A percentile compares a stretch with the other conserved stretches of the same genome.
phyloP scores from a whole-genome alignment of 2,329 filamentous ascomycete genomes.

The Didymella pomorum region DNA sequence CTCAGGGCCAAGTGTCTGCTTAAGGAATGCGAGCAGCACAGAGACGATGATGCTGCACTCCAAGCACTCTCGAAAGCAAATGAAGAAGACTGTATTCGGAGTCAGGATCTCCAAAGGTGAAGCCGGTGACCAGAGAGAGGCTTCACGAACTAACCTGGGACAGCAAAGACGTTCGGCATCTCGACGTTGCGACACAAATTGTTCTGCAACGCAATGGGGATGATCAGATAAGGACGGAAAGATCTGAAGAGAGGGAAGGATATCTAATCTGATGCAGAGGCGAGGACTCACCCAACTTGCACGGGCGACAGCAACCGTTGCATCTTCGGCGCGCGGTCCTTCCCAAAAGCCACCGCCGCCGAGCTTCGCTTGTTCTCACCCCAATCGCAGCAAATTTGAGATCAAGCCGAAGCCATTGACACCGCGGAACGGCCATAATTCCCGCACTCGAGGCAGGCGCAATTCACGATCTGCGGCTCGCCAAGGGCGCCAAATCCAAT shows the following conservation, averaged over 20 bases:
- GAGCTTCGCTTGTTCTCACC: constrained; percentile 1
- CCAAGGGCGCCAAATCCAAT: constrained; percentile 36
- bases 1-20: constrained; percentile 76
- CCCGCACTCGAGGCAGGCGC: constrained; percentile 7
- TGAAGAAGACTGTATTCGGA: constrained; percentile 74
- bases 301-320: constrained; percentile 6
- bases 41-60: constrained; percentile 87
- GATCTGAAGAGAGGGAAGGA: constrained; percentile 1
- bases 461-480: constrained; percentile 18
- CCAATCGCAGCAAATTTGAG: constrained; percentile 12
- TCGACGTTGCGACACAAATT: constrained; percentile 17
- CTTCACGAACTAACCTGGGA: constrained; percentile 61
- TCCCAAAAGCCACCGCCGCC: neutral
- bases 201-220: neutral
- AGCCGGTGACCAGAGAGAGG: neutral
- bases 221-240: constrained; percentile 9
- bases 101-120: constrained; percentile 5
- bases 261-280: constrained; percentile 39
- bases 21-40: constrained; percentile 84
- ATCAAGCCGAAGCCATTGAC: constrained; percentile 7
- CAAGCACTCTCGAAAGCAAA: constrained; percentile 85
- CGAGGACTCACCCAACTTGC: constrained; percentile 1
- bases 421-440: constrained; percentile 6
- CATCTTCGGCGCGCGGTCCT: constrained; percentile 6
- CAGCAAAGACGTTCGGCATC: constrained; percentile 75